Evolutionary conservation across 148 eudicot species (phyloP), one percentile per base, ranked within the genome.

Genomic region (Camellia lanceoleosa): DNA sequence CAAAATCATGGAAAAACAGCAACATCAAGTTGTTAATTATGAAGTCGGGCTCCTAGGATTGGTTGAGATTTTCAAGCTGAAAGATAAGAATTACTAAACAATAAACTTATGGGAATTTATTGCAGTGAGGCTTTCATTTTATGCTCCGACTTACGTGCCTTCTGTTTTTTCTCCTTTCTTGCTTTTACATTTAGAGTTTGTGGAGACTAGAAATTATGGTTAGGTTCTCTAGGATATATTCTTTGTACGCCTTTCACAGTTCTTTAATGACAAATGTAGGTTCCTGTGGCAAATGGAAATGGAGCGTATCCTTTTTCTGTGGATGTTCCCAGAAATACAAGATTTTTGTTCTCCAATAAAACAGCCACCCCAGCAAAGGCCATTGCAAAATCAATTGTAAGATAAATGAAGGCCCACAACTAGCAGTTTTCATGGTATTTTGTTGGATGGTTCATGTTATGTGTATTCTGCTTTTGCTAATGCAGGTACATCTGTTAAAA

Each of bases 361-460:
- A 76, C 92, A 64, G 81, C 82, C 70, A 91, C 94, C 83, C 98
- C 98, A 51, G 86, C 98, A 7, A 93, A 96, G 84, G 95, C 99
- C 58, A 86, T 96, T 86, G 98, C 99, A 44, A 96, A 96, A 84
- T 93, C 99, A 51, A 92, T 96, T 70, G 99, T 96, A 92, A 91
- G 98, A 85, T 64, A 71, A 43, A 69, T 51, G 3, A 68, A 78
- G n/a, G 64, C 75, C 14, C 14, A 56, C 43, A 20, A 46, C 18
- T 75, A 7, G 62, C 47, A 42, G 44, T 79, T 77, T 68, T 68
- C 62, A 23, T 65, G 78, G 16, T 64, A 56, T 69, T 68, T 7
- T 23, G 3, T 42, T 74, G 15, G 52, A 49, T 76, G 51, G 58
- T 38, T 68, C 49, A 44, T 79, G 43, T 49, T 13, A 62, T 71